Evolutionary conservation across 2,329 filamentous ascomycete species (phyloP).

Genomic region (Pseudopyricularia cyperi): DNA sequence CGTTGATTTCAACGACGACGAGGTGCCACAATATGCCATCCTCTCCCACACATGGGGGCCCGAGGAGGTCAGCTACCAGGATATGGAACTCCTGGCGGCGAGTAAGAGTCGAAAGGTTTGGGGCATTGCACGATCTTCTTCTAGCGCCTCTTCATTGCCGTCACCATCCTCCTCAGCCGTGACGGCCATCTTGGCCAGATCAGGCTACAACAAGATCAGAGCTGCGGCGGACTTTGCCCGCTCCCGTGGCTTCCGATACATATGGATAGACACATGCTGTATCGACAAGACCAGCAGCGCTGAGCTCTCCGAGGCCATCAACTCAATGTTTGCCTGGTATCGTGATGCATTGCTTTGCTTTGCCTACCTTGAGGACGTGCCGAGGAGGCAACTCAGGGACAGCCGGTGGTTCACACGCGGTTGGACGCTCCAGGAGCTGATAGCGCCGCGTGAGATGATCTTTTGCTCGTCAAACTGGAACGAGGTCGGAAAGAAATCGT

Average conservation of each 20-base stretch:
- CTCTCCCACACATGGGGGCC: slow-evolving; percentile 18
- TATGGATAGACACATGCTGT: slow-evolving; percentile 4
- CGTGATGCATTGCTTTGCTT: background rate
- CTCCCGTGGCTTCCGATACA: background rate
- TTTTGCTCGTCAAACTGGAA: slow-evolving; percentile 11
- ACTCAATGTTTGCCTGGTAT: slow-evolving; percentile 3
- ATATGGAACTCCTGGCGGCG: slow-evolving; percentile 4
- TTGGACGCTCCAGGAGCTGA: slow-evolving; percentile 3
- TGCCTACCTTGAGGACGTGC: slow-evolving; percentile 4
- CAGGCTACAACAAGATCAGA: background rate
- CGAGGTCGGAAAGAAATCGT: slow-evolving; percentile 6
- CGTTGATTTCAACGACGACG: slow-evolving; percentile 1
- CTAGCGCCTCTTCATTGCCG: background rate
- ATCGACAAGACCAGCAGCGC: slow-evolving; percentile 4
- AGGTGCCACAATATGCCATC: slow-evolving; percentile 16
- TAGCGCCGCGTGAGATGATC: slow-evolving; percentile 4
- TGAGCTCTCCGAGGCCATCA: slow-evolving; percentile 4
- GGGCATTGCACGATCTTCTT: background rate
- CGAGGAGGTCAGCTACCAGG: slow-evolving; percentile 11
- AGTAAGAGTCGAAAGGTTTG: background rate
- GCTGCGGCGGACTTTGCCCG: background rate
- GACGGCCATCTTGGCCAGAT: background rate
- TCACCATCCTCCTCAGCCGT: background rate
- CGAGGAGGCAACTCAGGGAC: background rate
- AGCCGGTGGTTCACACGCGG: slow-evolving; percentile 1